Evolutionary conservation across 768 basidiomycete genomes (phyloP).

Genomic region (Xerocomellus chrysenteron): DNA sequence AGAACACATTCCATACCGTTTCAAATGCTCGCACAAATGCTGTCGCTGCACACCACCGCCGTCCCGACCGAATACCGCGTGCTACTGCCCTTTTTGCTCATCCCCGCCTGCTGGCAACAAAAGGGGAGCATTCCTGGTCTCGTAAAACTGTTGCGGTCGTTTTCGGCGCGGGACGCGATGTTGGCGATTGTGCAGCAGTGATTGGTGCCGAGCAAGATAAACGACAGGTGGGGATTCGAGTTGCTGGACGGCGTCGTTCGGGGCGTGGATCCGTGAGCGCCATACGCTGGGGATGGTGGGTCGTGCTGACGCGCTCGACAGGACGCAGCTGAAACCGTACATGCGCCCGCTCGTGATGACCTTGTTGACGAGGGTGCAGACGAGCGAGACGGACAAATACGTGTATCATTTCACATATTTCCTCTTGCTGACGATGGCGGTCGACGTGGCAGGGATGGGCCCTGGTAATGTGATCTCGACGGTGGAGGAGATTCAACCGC

Average conservation of each 20-base stretch:
- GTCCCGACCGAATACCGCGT: slow-evolving; percentile 77
- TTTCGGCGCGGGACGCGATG: slow-evolving; percentile 74
- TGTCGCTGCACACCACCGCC: slow-evolving; percentile 67
- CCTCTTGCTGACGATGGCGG: slow-evolving; percentile 70
- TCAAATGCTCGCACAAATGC: slow-evolving; percentile 95
- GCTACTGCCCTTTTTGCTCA: slow-evolving; percentile 80
- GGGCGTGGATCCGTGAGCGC: slow-evolving; percentile 70
- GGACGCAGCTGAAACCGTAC: slow-evolving; percentile 65
- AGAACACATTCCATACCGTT: slow-evolving; percentile 97
- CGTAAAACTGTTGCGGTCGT: slow-evolving; percentile 83
- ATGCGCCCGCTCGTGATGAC: slow-evolving; percentile 74
- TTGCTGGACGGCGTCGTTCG: slow-evolving; percentile 76
- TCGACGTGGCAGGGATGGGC: slow-evolving; percentile 68
- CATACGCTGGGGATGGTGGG: background rate
- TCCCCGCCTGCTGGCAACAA: slow-evolving; percentile 86
- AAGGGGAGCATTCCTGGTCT: slow-evolving; percentile 94
- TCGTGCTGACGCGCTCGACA: slow-evolving; percentile 27
- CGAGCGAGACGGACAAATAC: slow-evolving; percentile 86
- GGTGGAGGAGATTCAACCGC: slow-evolving; percentile 81
- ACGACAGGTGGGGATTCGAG: slow-evolving; percentile 92
- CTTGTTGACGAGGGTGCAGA: slow-evolving; percentile 82
- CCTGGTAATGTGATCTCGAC: slow-evolving; percentile 79
- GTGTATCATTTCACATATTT: slow-evolving; percentile 81
- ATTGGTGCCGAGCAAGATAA: slow-evolving; percentile 80
- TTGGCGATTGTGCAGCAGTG: slow-evolving; percentile 90